Evolutionary conservation across 768 basidiomycete species (phyloP).

Genomic region (Leccinum uliginosum): DNA sequence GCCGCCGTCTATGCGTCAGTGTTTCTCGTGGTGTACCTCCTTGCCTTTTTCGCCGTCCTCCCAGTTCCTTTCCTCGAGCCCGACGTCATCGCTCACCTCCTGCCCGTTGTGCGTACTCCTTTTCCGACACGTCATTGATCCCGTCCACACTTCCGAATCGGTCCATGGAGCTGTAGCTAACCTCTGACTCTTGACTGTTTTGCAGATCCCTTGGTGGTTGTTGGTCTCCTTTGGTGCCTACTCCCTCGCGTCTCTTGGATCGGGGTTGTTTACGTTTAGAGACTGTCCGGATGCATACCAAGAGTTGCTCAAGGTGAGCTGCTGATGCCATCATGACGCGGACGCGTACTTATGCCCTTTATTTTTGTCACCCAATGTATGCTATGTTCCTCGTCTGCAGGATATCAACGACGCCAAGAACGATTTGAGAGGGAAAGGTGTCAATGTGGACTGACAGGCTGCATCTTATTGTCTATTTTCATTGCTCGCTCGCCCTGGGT

Average conservation of each 20-base stretch:
- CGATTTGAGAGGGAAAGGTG: constrained; percentile 55
- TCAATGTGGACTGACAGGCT: constrained; percentile 48
- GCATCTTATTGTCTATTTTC: neutral
- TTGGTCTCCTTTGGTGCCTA: constrained; percentile 78
- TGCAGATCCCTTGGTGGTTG: constrained; percentile 77
- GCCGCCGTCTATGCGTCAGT: constrained; percentile 44
- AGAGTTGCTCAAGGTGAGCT: constrained; percentile 52
- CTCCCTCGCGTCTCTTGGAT: constrained; percentile 71
- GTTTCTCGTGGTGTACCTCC: constrained; percentile 47
- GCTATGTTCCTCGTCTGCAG: constrained; percentile 28
- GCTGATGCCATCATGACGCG: neutral
- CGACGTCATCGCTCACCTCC: neutral
- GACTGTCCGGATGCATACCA: constrained; percentile 80
- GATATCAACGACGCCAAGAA: constrained; percentile 58
- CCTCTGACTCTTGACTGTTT: neutral
- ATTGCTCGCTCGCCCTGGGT: neutral
- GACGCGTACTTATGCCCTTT: neutral
- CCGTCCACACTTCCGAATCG: neutral
- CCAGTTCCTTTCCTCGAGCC: constrained; percentile 15
- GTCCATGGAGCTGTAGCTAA: neutral
- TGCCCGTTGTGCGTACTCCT: constrained; percentile 14
- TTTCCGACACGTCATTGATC: neutral
- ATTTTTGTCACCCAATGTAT: neutral
- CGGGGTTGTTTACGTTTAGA: constrained; percentile 66
- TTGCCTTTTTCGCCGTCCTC: constrained; percentile 27